These are phyloP conservation scores for Nannizziopsis barbatae DNA, from an alignment of 2,329 filamentous ascomycete species.

Conservation along the genomic window DNA sequence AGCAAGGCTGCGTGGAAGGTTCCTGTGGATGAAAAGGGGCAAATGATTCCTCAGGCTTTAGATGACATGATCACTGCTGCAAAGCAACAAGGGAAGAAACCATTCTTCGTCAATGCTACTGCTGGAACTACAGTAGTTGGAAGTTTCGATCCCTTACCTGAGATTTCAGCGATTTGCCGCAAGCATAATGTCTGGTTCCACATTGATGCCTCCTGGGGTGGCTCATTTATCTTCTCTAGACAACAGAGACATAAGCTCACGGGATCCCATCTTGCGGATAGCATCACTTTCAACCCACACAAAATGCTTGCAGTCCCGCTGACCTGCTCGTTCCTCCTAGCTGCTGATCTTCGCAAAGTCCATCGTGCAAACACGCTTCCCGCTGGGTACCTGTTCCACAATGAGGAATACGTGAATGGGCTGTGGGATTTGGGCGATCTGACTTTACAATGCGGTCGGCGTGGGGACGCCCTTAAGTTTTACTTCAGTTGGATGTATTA, in stretches of 20 bases:
- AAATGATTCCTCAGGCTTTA: constrained; percentile 59
- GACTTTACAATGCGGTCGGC: constrained; percentile 83
- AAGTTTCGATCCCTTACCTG: constrained; percentile 69
- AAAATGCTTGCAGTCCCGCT: constrained; percentile 92
- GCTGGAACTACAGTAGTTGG: constrained; percentile 90
- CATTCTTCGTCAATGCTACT: constrained; percentile 91
- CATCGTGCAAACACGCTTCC: constrained; percentile 74
- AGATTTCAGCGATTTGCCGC: constrained; percentile 59
- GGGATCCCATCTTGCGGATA: constrained; percentile 65
- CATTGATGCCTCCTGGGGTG: constrained; percentile 86
- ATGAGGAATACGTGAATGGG: constrained; percentile 25
- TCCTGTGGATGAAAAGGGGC: constrained; percentile 58
- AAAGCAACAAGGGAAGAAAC: constrained; percentile 58
- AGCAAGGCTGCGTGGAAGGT: constrained; percentile 61
- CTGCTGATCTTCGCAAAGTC: constrained; percentile 63
- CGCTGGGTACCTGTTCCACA: constrained; percentile 77
- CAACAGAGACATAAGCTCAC: constrained; percentile 52
- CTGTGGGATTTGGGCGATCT: constrained; percentile 84
- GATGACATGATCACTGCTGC: constrained; percentile 52
- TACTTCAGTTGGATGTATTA: constrained; percentile 86
- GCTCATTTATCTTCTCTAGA: constrained; percentile 65
- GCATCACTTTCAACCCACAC: constrained; percentile 81
- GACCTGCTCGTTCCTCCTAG: constrained; percentile 82
- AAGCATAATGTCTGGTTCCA: constrained; percentile 76
- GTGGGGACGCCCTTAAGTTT: constrained; percentile 76